phyloP scores from a whole-genome alignment of 116 monocot species.

The Phalaenopsis hybrid region DNA sequence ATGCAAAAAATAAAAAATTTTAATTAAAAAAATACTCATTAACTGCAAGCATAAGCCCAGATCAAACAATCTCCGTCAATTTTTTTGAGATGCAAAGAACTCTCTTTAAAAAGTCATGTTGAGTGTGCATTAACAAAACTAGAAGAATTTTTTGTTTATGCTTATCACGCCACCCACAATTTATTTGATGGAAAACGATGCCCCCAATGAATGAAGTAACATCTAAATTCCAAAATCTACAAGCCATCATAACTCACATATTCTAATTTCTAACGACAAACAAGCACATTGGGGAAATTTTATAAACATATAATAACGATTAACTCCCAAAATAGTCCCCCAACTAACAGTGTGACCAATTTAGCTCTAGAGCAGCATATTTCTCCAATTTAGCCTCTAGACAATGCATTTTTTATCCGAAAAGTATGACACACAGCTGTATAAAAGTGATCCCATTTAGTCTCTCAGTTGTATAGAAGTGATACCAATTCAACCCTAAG shows the following conservation, averaged over 20 bases:
- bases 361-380: no score
- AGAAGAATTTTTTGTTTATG: background rate
- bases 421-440: no score
- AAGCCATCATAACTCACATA: background rate
- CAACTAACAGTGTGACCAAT: no score
- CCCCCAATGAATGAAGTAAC: background rate
- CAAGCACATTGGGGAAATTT: background rate
- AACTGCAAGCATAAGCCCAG: background rate
- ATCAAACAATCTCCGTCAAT: background rate
- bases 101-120: background rate
- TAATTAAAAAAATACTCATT: background rate
- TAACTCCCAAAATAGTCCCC: background rate
- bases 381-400: no score
- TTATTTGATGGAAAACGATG: background rate
- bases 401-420: no score
- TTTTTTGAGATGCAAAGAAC: background rate
- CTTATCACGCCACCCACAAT: background rate
- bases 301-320: background rate
- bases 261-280: background rate
- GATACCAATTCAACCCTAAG: no score
- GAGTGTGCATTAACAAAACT: background rate
- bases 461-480: no score
- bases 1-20: background rate
- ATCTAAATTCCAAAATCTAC: background rate
- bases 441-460: no score